phyloP scores from a whole-genome alignment of 2,329 filamentous ascomycete genomes.

The Colletotrichum sp. region DNA sequence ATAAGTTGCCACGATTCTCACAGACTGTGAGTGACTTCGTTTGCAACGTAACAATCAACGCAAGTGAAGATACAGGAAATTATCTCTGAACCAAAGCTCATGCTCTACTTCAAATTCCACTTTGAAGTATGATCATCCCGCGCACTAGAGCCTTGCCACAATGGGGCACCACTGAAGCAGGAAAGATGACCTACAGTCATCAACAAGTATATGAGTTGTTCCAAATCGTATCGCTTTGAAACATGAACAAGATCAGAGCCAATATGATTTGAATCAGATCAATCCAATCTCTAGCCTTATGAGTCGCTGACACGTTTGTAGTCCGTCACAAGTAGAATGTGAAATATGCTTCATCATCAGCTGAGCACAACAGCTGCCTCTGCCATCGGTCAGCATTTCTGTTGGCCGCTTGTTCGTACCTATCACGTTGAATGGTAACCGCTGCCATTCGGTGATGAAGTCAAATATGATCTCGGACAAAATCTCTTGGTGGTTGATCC shows the following conservation, averaged over 20 bases:
- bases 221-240: background rate
- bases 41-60: background rate
- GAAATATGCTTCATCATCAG: background rate
- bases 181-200: background rate
- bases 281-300: background rate
- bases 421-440: background rate
- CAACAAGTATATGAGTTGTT: background rate
- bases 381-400: background rate
- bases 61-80: background rate
- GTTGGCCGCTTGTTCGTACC: background rate
- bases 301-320: background rate
- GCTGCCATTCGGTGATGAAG: background rate
- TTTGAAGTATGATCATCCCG: background rate
- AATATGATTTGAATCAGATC: background rate
- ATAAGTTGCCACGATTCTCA: background rate
- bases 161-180: background rate
- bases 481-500: background rate
- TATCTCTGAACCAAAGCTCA: background rate
- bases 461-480: background rate
- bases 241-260: background rate
- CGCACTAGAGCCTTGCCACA: background rate
- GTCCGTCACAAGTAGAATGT: background rate
- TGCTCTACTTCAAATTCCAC: background rate
- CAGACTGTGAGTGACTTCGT: background rate
- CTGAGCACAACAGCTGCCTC: background rate